Conservation (phyloP, 495 filamentous ascomycete genomes). For the Geoglossum glabrum region DNA sequence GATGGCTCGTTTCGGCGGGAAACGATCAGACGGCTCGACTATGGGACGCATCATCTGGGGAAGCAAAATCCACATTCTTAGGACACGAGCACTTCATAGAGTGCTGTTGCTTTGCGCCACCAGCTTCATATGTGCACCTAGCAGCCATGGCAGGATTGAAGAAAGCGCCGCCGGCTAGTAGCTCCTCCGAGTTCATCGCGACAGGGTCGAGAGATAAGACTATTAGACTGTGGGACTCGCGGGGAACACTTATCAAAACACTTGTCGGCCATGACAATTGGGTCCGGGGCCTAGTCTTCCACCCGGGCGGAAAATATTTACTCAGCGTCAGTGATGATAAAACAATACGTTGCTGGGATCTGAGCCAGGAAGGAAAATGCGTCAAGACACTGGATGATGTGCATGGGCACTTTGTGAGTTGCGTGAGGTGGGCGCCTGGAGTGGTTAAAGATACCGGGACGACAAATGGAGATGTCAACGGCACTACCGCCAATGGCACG, state of each 20-base stretch:
- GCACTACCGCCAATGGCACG: constrained; percentile 28
- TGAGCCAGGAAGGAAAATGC: constrained; percentile 73
- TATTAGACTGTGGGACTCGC: constrained; percentile 74
- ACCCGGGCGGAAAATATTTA: constrained; percentile 86
- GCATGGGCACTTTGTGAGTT: constrained; percentile 74
- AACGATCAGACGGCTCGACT: constrained; percentile 64
- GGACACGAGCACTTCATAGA: constrained; percentile 83
- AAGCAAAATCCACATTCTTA: constrained; percentile 60
- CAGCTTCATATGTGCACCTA: constrained; percentile 55
- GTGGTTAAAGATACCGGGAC: constrained; percentile 34
- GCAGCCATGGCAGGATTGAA: constrained; percentile 67
- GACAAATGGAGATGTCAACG: constrained; percentile 27
- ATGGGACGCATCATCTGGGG: constrained; percentile 62
- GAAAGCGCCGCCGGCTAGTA: constrained; percentile 53
- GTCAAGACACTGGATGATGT: constrained; percentile 65
- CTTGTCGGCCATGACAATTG: constrained; percentile 90
- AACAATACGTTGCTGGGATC: constrained; percentile 85
- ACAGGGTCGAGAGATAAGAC: constrained; percentile 83
- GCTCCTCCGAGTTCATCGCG: constrained; percentile 72
- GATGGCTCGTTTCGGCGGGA: constrained; percentile 61
- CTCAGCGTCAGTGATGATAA: constrained; percentile 78
- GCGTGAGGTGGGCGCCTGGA: constrained; percentile 78
- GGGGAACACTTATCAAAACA: constrained; percentile 74
- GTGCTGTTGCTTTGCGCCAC: constrained; percentile 76
- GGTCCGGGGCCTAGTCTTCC: constrained; percentile 74